phyloP scores from a whole-genome alignment of 495 filamentous ascomycete species.

The Penicillium robsamsonii region DNA sequence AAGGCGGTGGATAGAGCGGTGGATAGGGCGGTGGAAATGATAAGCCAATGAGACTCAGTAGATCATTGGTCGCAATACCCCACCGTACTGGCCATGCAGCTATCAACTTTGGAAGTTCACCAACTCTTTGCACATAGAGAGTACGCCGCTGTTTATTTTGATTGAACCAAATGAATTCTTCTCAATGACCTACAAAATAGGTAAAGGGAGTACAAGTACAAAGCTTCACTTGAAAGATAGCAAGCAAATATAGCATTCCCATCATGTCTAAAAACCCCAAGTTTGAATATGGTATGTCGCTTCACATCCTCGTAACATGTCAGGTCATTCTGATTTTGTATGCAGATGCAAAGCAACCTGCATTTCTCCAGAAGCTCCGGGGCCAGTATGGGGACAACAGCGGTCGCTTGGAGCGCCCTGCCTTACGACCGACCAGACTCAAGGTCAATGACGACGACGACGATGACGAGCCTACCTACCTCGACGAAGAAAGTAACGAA shows the following conservation, averaged over 20 bases:
- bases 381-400: slow-evolving; percentile 40
- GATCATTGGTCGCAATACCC: neutral
- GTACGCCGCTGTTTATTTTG: neutral
- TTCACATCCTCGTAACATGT: neutral
- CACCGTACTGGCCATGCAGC: neutral
- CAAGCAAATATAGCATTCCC: slow-evolving; percentile 10
- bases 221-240: slow-evolving; percentile 18
- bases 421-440: slow-evolving; percentile 40
- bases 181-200: neutral
- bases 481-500: slow-evolving; percentile 49
- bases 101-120: neutral
- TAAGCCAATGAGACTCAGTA: neutral
- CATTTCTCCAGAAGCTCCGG: slow-evolving; percentile 47
- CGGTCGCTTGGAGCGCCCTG: slow-evolving; percentile 42
- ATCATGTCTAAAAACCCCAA: slow-evolving; percentile 49
- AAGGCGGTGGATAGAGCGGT: neutral
- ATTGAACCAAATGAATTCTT: neutral
- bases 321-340: neutral
- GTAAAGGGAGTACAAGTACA: slow-evolving; percentile 3
- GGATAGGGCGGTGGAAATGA: neutral
- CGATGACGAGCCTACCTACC: slow-evolving; percentile 49
- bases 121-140: neutral
- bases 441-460: slow-evolving; percentile 37
- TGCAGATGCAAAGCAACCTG: slow-evolving; percentile 46
- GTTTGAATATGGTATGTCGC: slow-evolving; percentile 45